A percentile compares a stretch with the other conserved stretches of the same genome.
Evolutionary conservation across 2,329 filamentous ascomycete genomes (phyloP).

Genomic region (Dactylonectria macrodidyma): DNA sequence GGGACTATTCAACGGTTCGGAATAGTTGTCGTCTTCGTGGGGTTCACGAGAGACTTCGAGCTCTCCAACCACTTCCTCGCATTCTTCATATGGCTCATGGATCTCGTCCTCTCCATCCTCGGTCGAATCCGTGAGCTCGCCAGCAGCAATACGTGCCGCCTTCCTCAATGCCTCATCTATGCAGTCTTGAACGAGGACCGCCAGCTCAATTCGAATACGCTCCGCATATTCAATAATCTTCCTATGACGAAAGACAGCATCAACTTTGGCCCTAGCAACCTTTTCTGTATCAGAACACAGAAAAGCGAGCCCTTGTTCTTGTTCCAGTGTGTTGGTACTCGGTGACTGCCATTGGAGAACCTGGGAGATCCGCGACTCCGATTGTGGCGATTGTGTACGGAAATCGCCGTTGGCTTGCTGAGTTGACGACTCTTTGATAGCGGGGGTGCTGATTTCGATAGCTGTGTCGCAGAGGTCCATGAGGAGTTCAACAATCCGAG

Average conservation of each 20-base stretch:
- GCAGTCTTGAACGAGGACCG: conserved; percentile 93
- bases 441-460: conserved; percentile 93
- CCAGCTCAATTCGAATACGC: conserved; percentile 93
- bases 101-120: conserved; percentile 70
- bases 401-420: conserved; percentile 79
- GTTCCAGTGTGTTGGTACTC: conserved; percentile 89
- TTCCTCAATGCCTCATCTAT: conserved; percentile 94
- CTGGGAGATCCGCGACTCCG: conserved; percentile 93
- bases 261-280: conserved; percentile 89
- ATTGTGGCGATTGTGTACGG: conserved; percentile 94
- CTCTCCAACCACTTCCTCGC: conserved; percentile 55
- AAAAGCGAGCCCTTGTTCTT: conserved; percentile 89
- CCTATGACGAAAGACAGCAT: conserved; percentile 91
- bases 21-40: conserved; percentile 34
- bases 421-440: conserved; percentile 86
- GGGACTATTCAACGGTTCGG: conserved; percentile 53
- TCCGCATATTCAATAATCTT: conserved; percentile 97
- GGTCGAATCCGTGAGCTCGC: conserved; percentile 84
- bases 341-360: conserved; percentile 98
- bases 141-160: conserved; percentile 88
- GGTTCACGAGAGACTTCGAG: conserved; percentile 32
- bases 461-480: conserved; percentile 97
- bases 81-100: conserved; percentile 43
- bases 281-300: conserved; percentile 93
- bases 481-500: conserved; percentile 93